These are phyloP conservation scores for Strobilomyces echinocephalus DNA, from an alignment of 768 basidiomycete genomes.

Conservation along the genomic window DNA sequence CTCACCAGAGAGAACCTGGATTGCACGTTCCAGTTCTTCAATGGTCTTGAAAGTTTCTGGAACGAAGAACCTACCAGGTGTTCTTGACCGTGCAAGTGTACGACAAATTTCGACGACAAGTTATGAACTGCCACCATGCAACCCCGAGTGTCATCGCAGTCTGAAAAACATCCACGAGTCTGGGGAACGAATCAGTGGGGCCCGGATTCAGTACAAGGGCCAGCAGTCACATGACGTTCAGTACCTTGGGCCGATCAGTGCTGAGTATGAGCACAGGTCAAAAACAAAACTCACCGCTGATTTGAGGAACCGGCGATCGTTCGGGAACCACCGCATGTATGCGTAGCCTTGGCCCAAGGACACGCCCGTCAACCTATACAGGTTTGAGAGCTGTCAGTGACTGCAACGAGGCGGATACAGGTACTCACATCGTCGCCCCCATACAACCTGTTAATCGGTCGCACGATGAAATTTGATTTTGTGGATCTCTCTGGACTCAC, in stretches of 20 bases:
- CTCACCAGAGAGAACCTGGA: background rate
- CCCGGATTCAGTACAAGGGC: background rate
- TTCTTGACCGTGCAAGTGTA: background rate
- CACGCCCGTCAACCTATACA: conserved; percentile 1
- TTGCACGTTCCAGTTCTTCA: background rate
- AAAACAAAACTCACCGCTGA: background rate
- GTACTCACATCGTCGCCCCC: background rate
- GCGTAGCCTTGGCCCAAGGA: conserved; percentile 4
- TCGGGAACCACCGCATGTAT: conserved; percentile 1
- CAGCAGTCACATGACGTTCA: background rate
- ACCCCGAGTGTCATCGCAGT: background rate
- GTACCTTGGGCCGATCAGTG: background rate
- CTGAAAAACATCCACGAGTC: background rate
- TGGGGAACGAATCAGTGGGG: background rate
- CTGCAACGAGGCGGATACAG: background rate
- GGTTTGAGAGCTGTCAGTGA: background rate
- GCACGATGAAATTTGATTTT: background rate
- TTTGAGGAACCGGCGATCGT: background rate
- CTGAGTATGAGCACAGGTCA: too few relatives aligned
- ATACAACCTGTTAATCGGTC: background rate
- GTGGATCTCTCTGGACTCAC: background rate
- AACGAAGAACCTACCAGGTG: background rate
- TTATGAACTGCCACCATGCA: background rate
- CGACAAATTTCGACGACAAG: background rate
- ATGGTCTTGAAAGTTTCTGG: background rate